Evolutionary conservation across 1,139 yeast species (phyloP).

Genomic region (Candida neerlandica): DNA sequence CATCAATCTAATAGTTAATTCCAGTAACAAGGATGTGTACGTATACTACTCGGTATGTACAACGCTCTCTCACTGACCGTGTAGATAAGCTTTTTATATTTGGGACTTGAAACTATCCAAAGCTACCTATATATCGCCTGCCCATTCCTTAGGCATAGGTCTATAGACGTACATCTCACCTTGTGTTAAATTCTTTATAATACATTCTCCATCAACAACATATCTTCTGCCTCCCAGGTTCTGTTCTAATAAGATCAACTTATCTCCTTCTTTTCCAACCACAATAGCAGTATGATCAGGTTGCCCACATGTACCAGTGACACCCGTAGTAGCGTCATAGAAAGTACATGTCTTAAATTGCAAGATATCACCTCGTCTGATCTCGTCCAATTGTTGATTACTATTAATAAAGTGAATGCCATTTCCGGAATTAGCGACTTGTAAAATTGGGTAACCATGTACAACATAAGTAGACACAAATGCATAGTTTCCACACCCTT

Average conservation of each 20-base stretch:
- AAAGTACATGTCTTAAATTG: slow-evolving; percentile 49
- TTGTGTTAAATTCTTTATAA: slow-evolving; percentile 41
- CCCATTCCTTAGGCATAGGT: slow-evolving; percentile 60
- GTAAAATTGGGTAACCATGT: slow-evolving; percentile 62
- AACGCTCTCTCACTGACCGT: no score
- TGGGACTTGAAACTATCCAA: no score
- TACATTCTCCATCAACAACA: slow-evolving; percentile 50
- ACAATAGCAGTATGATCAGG: slow-evolving; percentile 75
- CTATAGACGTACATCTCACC: slow-evolving; percentile 59
- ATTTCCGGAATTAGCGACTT: slow-evolving; percentile 30
- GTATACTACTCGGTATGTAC: no score
- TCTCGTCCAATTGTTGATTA: slow-evolving; percentile 33
- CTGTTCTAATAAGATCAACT: slow-evolving; percentile 57
- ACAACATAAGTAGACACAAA: slow-evolving; percentile 54
- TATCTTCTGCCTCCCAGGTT: slow-evolving; percentile 54
- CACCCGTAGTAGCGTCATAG: slow-evolving; percentile 29
- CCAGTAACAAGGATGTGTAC: no score
- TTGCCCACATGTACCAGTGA: slow-evolving; percentile 46
- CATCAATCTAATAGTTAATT: background rate
- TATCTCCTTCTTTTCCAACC: slow-evolving; percentile 32
- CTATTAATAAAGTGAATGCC: slow-evolving; percentile 22
- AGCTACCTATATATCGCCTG: slow-evolving; percentile 24
- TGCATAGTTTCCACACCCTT: slow-evolving; percentile 66
- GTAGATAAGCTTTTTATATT: no score
- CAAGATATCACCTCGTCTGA: slow-evolving; percentile 45